Evolutionary conservation across 2,329 filamentous ascomycete genomes (phyloP).

Genomic region (Alternaria tenuissima): DNA sequence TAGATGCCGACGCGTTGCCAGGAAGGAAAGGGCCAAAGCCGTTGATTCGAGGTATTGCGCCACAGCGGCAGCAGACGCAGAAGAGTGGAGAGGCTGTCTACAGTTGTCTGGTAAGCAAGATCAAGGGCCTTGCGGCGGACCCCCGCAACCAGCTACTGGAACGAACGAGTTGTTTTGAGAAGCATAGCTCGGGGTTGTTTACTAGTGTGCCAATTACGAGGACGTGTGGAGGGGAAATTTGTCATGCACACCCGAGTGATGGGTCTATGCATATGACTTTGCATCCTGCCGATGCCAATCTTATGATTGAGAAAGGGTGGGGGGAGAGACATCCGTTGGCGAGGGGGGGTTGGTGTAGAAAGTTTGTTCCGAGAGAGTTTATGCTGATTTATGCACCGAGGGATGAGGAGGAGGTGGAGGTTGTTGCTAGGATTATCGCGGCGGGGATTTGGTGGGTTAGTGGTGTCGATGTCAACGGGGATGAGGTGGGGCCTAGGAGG

Average conservation of each 20-base stretch:
- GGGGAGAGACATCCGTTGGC: conserved; percentile 74
- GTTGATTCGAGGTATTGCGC: conserved; percentile 76
- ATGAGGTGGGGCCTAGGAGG: conserved; percentile 27
- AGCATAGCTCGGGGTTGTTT: conserved; percentile 81
- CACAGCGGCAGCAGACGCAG: conserved; percentile 81
- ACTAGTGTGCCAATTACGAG: conserved; percentile 70
- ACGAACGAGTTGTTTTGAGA: conserved; percentile 80
- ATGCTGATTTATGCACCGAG: conserved; percentile 84
- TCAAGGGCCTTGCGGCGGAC: conserved; percentile 33
- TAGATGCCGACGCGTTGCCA: conserved; percentile 57
- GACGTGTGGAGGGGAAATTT: conserved; percentile 81
- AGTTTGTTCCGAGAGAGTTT: conserved; percentile 77
- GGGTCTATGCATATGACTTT: conserved; percentile 81
- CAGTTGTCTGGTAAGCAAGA: conserved; percentile 20
- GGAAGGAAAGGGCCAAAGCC: conserved; percentile 71
- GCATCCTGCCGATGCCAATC: conserved; percentile 77
- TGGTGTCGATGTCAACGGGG: conserved; percentile 46
- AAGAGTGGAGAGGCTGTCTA: conserved; percentile 63
- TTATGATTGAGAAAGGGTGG: conserved; percentile 79
- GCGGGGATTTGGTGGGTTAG: conserved; percentile 76
- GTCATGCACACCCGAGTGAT: conserved; percentile 80
- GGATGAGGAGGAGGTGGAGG: conserved; percentile 71
- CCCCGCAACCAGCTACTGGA: conserved; percentile 49
- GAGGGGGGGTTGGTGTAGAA: conserved; percentile 69
- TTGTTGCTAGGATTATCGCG: conserved; percentile 73